Conservation (phyloP, 2,329 filamentous ascomycete genomes). For the Blastomyces emzantsi region DNA sequence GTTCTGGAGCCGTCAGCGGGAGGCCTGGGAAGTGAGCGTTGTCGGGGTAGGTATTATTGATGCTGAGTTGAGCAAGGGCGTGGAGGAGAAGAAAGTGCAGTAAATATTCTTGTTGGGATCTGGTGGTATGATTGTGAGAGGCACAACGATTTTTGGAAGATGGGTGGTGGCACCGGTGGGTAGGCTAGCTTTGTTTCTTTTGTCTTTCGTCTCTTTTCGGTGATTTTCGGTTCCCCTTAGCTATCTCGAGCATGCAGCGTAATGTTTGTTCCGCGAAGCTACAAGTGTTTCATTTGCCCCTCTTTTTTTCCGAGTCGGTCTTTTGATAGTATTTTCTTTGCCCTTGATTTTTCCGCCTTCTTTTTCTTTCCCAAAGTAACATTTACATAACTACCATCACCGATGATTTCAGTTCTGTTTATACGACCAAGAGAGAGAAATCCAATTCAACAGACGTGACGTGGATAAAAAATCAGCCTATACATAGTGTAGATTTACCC, state of each 20-base stretch:
- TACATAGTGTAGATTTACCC: too few species aligned
- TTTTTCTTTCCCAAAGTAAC: background rate
- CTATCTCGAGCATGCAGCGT: background rate
- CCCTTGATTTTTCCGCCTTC: background rate
- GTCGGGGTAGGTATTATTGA: slow-evolving; percentile 36
- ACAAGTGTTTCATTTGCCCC: background rate
- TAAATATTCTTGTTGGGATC: slow-evolving; percentile 11
- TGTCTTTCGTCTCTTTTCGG: background rate
- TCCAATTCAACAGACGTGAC: background rate
- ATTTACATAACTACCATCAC: background rate
- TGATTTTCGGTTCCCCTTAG: background rate
- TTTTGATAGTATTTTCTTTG: background rate
- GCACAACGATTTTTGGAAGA: background rate
- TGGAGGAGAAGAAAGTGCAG: slow-evolving; percentile 30
- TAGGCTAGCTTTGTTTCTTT: too few species aligned
- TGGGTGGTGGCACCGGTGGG: background rate
- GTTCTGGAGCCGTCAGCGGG: slow-evolving; percentile 39
- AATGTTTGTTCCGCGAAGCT: background rate
- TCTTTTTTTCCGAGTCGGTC: background rate
- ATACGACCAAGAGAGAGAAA: too few species aligned
- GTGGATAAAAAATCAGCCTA: background rate
- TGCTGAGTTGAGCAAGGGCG: slow-evolving; percentile 17
- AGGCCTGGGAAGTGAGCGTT: slow-evolving; percentile 35
- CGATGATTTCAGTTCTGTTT: background rate
- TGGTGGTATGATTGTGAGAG: background rate